A percentile compares a stretch with the other conserved stretches of the same genome.
phyloP scores from a whole-genome alignment of 495 filamentous ascomycete species.

The Neurospora africana region DNA sequence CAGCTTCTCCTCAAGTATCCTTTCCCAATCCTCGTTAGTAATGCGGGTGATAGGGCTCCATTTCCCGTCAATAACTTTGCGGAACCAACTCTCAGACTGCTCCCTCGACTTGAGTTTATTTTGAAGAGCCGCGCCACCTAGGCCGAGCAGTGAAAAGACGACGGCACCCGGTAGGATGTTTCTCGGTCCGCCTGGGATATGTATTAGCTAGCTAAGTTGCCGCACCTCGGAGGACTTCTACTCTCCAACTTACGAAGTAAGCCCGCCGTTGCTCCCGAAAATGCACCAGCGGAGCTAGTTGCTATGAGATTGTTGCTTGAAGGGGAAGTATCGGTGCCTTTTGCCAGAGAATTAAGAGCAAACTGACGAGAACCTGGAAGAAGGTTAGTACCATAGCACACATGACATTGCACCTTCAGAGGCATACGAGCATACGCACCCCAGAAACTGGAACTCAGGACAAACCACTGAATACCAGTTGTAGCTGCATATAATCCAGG shows the following conservation, averaged over 20 bases:
- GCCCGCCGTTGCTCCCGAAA: conserved; percentile 57
- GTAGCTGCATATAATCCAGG: conserved; percentile 61
- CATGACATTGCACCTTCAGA: neutral
- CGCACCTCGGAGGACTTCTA: neutral
- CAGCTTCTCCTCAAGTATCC: conserved; percentile 65
- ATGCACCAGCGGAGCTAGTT: conserved; percentile 56
- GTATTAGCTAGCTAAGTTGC: conserved; percentile 12
- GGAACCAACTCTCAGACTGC: neutral
- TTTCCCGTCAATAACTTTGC: conserved; percentile 42
- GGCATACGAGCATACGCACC: conserved; percentile 38
- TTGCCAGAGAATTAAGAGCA: conserved; percentile 23
- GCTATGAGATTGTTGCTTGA: conserved; percentile 45
- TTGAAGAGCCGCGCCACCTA: conserved; percentile 22
- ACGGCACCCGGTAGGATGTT: conserved; percentile 32
- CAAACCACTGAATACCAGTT: conserved; percentile 69
- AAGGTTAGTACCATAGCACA: conserved; percentile 6
- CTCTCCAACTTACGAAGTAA: conserved; percentile 48
- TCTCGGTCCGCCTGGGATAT: conserved; percentile 27
- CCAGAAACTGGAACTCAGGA: conserved; percentile 65
- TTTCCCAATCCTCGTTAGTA: conserved; percentile 68
- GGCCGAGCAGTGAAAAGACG: conserved; percentile 28
- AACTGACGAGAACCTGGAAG: conserved; percentile 26
- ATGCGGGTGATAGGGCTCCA: conserved; percentile 75
- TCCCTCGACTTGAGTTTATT: conserved; percentile 9
- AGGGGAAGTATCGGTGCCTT: conserved; percentile 37